Conservation (phyloP, 345 rosid genomes). For the Toxicodendron radicans region DNA sequence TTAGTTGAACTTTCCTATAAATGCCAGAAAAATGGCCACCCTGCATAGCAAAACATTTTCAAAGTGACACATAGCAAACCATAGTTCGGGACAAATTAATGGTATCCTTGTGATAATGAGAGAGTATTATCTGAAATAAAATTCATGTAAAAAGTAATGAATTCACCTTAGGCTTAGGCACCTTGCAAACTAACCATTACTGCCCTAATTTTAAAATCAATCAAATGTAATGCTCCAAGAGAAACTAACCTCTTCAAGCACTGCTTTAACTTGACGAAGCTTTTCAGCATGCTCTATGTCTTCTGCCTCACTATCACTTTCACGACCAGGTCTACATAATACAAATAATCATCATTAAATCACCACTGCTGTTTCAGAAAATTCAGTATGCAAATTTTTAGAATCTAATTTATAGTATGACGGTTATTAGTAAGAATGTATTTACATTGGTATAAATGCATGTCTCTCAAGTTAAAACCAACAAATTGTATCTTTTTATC, state of each 20-base stretch:
- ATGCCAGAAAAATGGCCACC: conserved; percentile 99
- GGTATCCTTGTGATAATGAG: neutral
- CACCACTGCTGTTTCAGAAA: neutral
- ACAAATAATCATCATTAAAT: conserved; percentile 19
- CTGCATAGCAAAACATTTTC: conserved; percentile 43
- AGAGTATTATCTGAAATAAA: conserved; percentile 1
- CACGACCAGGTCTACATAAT: conserved; percentile 70
- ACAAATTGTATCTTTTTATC: neutral
- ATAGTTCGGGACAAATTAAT: neutral
- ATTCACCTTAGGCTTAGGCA: neutral
- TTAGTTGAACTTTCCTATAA: conserved; percentile 95
- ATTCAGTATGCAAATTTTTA: neutral
- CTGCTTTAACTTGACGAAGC: conserved; percentile 98
- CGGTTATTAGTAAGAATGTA: neutral
- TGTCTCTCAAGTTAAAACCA: neutral
- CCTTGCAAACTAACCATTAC: conserved; percentile 1
- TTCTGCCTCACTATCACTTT: conserved; percentile 98
- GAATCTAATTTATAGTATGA: neutral
- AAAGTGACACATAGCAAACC: conserved; percentile 9
- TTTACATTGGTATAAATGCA: neutral
- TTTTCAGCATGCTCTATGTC: conserved; percentile 98
- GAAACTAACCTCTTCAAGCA: conserved; percentile 87
- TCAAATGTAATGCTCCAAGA: neutral
- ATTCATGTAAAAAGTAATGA: neutral
- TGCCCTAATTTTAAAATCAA: neutral